phyloP scores from a whole-genome alignment of 1,139 yeast species.

The Suhomyces choctaworum region DNA sequence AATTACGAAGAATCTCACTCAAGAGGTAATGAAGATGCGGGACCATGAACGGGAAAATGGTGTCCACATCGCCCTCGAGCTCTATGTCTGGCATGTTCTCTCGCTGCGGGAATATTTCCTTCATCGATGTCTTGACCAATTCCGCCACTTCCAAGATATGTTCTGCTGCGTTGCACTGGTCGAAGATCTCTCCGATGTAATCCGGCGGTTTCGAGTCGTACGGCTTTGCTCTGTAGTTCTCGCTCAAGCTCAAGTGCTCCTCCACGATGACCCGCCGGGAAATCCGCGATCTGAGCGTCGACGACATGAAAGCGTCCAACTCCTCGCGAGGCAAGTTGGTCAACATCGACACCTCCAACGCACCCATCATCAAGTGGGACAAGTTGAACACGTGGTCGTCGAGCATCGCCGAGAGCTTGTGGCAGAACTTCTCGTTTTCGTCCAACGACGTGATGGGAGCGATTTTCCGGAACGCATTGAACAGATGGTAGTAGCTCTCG shows the following conservation, averaged over 20 bases:
- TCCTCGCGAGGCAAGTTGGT: constrained; percentile 60
- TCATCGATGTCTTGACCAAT: constrained; percentile 43
- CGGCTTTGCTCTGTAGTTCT: constrained; percentile 51
- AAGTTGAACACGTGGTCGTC: constrained; percentile 78
- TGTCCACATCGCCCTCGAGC: constrained; percentile 64
- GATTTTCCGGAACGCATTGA: constrained; percentile 77
- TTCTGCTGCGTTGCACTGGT: constrained; percentile 73
- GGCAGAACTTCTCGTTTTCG: constrained; percentile 74
- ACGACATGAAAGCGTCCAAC: constrained; percentile 72
- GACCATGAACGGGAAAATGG: constrained; percentile 77
- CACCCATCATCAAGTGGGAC: constrained; percentile 92
- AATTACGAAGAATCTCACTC: constrained; percentile 84
- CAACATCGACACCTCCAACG: constrained; percentile 74
- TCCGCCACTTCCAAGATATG: constrained; percentile 58
- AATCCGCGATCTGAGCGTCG: constrained; percentile 79
- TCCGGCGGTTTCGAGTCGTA: constrained; percentile 56
- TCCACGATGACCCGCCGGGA: constrained; percentile 88
- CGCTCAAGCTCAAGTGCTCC: constrained; percentile 79
- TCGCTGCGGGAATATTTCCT: constrained; percentile 51
- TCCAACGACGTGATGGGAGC: constrained; percentile 65
- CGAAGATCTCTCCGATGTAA: constrained; percentile 84
- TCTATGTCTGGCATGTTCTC: constrained; percentile 71
- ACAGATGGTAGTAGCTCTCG: constrained; percentile 84
- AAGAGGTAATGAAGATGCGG: constrained; percentile 83
- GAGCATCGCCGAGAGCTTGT: constrained; percentile 58